Base-by-base conservation (phyloP, 1,284 basidiomycete species). In the Puccinia hordei region DNA sequence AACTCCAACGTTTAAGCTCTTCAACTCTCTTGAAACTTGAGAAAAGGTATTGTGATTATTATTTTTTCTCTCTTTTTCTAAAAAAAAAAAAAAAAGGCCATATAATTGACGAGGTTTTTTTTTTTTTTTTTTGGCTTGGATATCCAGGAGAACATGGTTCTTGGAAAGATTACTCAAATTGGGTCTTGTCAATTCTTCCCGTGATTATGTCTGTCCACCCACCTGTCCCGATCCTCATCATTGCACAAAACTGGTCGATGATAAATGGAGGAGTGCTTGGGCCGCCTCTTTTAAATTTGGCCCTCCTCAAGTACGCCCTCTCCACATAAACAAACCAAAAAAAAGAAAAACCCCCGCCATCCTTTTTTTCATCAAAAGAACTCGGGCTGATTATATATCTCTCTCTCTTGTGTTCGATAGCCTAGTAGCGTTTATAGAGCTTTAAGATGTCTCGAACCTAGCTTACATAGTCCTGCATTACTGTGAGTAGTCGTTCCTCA, bases 131-230 rank as follows among this genome's bases (percentile, higher is more conserved):
- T 73, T 24, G 3, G 24, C n/a, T n/a, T n/a, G n/a, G n/a, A n/a
- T n/a, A n/a, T 22, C 15, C 81, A 93, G 92, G 53, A 89, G 94
- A 78, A 94, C 91, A 77, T 96, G 94, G 94, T 96, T 96, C 86
- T 89, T 97, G 46, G 95, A 98, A 85, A 90, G 95, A 15, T 90
- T 98, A 19, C 88, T 98, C 82, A 97, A 98, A 86, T 90, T 98
- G 4, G 93, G 94, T 1, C 88, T 94, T 35, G 91, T 92, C 0
- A 90, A 92, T 83, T 89, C 95, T 38, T 90, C 91, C 51, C 93
- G 95, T 85, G 95, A 97, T 84, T 95, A 94, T 92, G 85, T 83
- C 90, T 88, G 83, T 46, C 72, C 92, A 81, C 84, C 89, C 0
- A 91, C 92, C 19, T 98, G 95, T 85, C 92, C 93, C 2, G 94